Base-by-base conservation (phyloP, 2,329 filamentous ascomycete genomes). In the Ascochyta viciae-villosae region DNA sequence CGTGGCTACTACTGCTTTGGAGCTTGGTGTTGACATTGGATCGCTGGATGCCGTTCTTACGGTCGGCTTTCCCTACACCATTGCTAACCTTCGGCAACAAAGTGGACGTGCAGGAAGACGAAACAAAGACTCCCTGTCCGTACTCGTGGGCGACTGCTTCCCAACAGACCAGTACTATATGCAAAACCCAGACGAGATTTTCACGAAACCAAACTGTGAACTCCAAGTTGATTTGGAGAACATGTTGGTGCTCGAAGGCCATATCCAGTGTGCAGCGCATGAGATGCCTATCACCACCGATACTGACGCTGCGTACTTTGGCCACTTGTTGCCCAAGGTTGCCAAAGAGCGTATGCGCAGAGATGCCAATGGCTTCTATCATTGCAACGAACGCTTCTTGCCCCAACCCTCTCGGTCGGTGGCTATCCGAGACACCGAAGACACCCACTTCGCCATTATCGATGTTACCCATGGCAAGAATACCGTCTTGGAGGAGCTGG, bases 111-210 rank as follows among this genome's bases (percentile, higher is more conserved):
- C 95, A 19, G 95, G 95, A 12, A 86, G 95, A 56, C 85, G 94
- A 57, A 97, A 97, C 72, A 96, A 91, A 70, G 95, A 99, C 74
- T 96, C 93, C 0, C 81, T 99, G 3, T 96, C 92, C 0, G 87
- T 99, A 2, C 80, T 99, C 0, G 86, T 99, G 0, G 95, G 93
- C 2, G 93, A 97, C 70, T 87, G 87, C 61, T 96, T 95, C 63
- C 88, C 93, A 3, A 92, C 91, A 0, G 95, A 99, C 72, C 95
- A 99, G 72, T 88, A 96, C 72, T 99, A 96, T 75, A 99, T 99
- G 95, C 87, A 91, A 59, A 96, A 98, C 62, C 95, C 95, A 0
- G 89, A 95, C 59, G 92, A 96, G 74, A 89, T 99, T 23, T 94
- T 98, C 76, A 95, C 90, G 0, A 91, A 91, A 67, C 92, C 93